Evolutionary conservation across 345 rosid genomes (phyloP).

Genomic region (Hibiscus tridactylites): DNA sequence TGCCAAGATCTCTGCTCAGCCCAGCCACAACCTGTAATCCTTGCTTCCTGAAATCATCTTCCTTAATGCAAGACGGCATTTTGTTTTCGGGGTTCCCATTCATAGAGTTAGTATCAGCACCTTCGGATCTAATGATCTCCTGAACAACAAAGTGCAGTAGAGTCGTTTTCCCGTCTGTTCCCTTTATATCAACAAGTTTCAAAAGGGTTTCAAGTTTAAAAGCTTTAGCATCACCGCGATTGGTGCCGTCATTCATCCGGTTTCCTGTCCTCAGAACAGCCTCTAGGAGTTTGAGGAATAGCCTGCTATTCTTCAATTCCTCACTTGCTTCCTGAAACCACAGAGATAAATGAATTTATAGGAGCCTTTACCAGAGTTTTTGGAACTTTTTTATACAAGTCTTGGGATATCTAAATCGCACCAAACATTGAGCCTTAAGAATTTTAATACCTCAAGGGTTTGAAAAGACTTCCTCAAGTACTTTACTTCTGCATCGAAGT

Average conservation of each 20-base stretch:
- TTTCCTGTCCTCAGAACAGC: conserved; percentile 95
- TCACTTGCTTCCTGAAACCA: conserved; percentile 68
- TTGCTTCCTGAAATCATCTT: conserved; percentile 73
- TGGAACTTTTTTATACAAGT: neutral
- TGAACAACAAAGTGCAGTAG: conserved; percentile 97
- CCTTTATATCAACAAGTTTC: conserved; percentile 91
- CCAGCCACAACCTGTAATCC: conserved; percentile 88
- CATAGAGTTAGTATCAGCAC: conserved; percentile 28
- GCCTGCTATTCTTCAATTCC: conserved; percentile 81
- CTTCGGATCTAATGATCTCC: conserved; percentile 87
- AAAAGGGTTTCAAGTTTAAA: conserved; percentile 92
- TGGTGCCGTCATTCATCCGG: conserved; percentile 94
- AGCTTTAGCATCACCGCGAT: conserved; percentile 93
- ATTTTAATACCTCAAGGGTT: conserved; percentile 64
- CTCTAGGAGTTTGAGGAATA: conserved; percentile 89
- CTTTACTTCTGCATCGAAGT: conserved; percentile 82
- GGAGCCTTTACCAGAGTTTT: conserved; percentile 2
- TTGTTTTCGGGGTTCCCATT: conserved; percentile 30
- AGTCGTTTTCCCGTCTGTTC: conserved; percentile 93
- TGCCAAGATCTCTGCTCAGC: conserved; percentile 73
- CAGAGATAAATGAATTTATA: conserved; percentile 7
- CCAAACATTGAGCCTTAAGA: neutral
- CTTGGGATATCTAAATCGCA: neutral
- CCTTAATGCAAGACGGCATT: conserved; percentile 23
- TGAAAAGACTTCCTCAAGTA: conserved; percentile 80